Evolutionary conservation across 108 stramenopile species (phyloP).

Genomic region (Pseudonitzschia multiseries): DNA sequence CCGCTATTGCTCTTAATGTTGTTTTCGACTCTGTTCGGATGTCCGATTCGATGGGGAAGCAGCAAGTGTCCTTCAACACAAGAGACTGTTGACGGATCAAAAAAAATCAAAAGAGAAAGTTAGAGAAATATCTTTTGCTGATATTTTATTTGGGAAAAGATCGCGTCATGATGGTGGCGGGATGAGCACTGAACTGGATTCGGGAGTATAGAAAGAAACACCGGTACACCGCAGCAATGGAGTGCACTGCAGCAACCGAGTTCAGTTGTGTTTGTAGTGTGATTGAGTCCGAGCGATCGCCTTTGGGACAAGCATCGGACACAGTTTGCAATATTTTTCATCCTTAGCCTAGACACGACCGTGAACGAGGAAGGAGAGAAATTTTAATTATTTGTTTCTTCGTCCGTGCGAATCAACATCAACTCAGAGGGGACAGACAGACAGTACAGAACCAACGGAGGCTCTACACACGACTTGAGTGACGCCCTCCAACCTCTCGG

Average conservation of each 20-base stretch:
- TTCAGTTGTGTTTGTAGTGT: neutral
- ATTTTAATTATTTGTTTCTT: neutral
- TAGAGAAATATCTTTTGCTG: neutral
- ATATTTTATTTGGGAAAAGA: neutral
- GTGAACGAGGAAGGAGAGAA: neutral
- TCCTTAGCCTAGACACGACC: neutral
- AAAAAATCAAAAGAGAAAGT: neutral
- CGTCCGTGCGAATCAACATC: neutral
- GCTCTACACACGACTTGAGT: slow-evolving; percentile 6
- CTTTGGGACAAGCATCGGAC: too few species aligned
- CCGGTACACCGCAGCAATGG: neutral
- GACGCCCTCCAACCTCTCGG: neutral
- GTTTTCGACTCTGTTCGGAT: slow-evolving; percentile 7
- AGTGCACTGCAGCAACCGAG: neutral
- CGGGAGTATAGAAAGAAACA: neutral
- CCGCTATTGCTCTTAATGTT: neutral
- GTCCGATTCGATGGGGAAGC: neutral
- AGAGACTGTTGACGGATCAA: neutral
- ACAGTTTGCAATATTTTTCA: too few species aligned
- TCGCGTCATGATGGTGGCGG: neutral
- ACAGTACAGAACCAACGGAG: neutral
- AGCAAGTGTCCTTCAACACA: neutral
- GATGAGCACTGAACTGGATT: neutral
- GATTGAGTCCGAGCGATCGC: neutral
- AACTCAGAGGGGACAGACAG: slow-evolving; percentile 1